Evolutionary conservation across 2,329 filamentous ascomycete genomes (phyloP).

Genomic region (Microcera coccophila): DNA sequence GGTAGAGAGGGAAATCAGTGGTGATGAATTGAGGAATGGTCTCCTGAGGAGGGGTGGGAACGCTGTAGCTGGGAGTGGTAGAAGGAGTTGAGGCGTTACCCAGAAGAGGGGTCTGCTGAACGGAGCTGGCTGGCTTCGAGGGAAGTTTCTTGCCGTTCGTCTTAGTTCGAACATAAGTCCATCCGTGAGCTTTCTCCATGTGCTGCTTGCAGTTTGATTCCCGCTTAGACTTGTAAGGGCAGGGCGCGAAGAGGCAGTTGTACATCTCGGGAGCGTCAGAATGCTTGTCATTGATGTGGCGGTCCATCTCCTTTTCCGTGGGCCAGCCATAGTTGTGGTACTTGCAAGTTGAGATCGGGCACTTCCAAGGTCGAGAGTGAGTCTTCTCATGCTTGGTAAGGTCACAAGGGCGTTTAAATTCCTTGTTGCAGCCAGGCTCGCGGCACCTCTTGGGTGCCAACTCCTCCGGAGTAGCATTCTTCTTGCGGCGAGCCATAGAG

Average conservation of each 20-base stretch:
- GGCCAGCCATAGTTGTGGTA: slow-evolving; percentile 90
- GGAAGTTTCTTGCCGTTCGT: slow-evolving; percentile 69
- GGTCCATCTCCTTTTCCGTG: slow-evolving; percentile 95
- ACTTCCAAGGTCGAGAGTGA: slow-evolving; percentile 95
- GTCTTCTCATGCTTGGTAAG: slow-evolving; percentile 98
- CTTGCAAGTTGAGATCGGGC: slow-evolving; percentile 75
- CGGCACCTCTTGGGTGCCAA: slow-evolving; percentile 75
- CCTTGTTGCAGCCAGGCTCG: slow-evolving; percentile 74
- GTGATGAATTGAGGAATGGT: slow-evolving; percentile 28
- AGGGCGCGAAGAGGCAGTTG: slow-evolving; percentile 77
- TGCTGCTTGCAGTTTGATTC: slow-evolving; percentile 98
- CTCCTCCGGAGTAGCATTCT: slow-evolving; percentile 82
- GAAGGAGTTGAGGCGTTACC: slow-evolving; percentile 61
- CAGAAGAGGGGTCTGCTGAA: slow-evolving; percentile 55
- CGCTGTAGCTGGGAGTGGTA: slow-evolving; percentile 46
- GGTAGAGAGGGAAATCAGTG: slow-evolving; percentile 49
- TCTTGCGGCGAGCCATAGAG: slow-evolving; percentile 94
- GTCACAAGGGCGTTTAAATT: slow-evolving; percentile 96
- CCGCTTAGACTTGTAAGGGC: slow-evolving; percentile 91
- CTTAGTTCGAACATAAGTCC: slow-evolving; percentile 88
- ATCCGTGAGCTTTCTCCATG: slow-evolving; percentile 95
- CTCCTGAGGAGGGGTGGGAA: slow-evolving; percentile 57
- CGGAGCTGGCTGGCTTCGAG: slow-evolving; percentile 44
- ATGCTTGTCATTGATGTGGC: slow-evolving; percentile 96
- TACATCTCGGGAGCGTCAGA: slow-evolving; percentile 74